Evolutionary conservation across 2,329 filamentous ascomycete genomes (phyloP).

Genomic region (Colletotrichum cordylinicola): DNA sequence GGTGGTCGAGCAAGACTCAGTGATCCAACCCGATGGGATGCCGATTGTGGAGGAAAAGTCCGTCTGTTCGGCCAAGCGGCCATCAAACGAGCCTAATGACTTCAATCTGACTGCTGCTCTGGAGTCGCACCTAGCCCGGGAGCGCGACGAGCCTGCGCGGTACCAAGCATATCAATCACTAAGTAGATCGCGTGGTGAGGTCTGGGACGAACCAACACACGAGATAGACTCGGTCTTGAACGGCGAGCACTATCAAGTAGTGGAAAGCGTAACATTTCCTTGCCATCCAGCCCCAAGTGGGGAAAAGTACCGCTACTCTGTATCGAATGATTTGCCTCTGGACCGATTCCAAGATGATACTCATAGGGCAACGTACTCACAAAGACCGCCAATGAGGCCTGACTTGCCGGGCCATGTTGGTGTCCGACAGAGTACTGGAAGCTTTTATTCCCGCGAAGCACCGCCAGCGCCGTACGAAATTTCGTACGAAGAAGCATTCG

Average conservation of each 20-base stretch:
- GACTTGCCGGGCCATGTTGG: not conserved
- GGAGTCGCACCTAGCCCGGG: conserved; percentile 14
- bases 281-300: not conserved
- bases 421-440: not conserved
- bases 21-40: not conserved
- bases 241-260: not conserved
- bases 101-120: conserved; percentile 11
- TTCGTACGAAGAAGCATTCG: conserved; percentile 42
- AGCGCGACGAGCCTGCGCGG: not conserved
- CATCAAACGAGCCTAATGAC: not conserved
- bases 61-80: not conserved
- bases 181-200: not conserved
- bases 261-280: not conserved
- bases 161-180: not conserved
- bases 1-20: not conserved
- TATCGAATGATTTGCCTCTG: not conserved
- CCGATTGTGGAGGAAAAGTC: not conserved
- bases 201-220: not conserved
- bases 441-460: not conserved
- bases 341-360: not conserved
- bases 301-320: not conserved
- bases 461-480: conserved; percentile 25
- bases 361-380: not conserved
- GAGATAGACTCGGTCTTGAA: not conserved
- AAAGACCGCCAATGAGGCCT: not conserved